Evolutionary conservation across 768 basidiomycete genomes (phyloP), one percentile per base, ranked within the genome.

Genomic region (Lentinula aciculospora): DNA sequence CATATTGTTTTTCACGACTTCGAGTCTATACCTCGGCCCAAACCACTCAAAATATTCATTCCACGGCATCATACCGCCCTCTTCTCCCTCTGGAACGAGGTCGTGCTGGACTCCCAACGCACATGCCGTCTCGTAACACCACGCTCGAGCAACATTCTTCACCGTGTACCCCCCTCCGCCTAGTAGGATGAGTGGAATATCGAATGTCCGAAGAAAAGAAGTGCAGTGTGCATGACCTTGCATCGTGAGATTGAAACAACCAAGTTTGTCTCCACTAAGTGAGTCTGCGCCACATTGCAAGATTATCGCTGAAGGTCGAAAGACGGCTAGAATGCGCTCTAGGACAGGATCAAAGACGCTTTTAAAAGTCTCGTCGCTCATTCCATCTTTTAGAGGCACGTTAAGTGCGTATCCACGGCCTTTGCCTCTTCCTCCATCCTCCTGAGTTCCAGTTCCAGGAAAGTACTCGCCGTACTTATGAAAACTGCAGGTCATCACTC

Each of bases 391-490:
- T 66, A 98, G 71, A 0, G 97, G 97, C 0, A 98, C 86, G 68
- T 99, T 98, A 44, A 98, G 76, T 0, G 94, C 80, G 69, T 98
- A 99, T 31, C 92, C 83, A 63, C 84, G 89, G 0, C 97, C 92
- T 63, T 81, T 88, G 17, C 83, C 89, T 61, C 87, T 82, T 9
- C 97, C 97, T 60, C 80, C 77, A 67, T 98, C 94, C 62, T 90
- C 84, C 60, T 94, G 84, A 2, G 88, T 88, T 19, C 88, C 88
- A 0, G 89, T 88, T 1, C 87, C 88, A 0, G 89, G 89, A 67
- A 94, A 96, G 67, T 88, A 94, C 66, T 97, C 94, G 17, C 97
- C 96, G 64, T 91, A 98, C 71, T 98, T 96, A 75, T 98, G 97
- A 69, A 99, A 96, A 48, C 89, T 92, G 65, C 87, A 90, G 2